Evolutionary conservation across 176 grass and related monocot genomes (phyloP), one percentile per base, ranked within the genome.

Genomic region (Oryza brachyantha): DNA sequence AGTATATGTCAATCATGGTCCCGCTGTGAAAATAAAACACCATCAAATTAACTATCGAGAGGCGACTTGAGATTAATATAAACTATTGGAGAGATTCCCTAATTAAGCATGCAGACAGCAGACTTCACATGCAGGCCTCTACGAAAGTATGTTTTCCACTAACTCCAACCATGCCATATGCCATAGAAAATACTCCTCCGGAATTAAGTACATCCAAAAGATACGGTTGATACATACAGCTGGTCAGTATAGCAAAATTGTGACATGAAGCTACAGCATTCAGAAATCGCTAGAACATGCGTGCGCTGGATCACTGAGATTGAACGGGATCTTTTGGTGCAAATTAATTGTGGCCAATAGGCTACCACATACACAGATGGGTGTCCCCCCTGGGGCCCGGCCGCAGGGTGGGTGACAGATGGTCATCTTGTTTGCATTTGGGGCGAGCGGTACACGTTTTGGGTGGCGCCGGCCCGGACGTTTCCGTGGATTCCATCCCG

Each of bases 311-410:
- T 41, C 42, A 61, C 41, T 16, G 68, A 59, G 34, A 65, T 41
- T 5, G 11, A 29, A 64, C 66, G 72, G 85, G 82, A 87, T 87
- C 85, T 50, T 88, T 73, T 40, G 1, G 27, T 74, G 81, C 80
- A 39, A n/a, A n/a, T n/a, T n/a, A 50, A 84, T 31, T n/a, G 68
- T 68, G 81, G 31, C 39, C 54, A 62, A 28, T 50, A 38, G 39
- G 62, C 61, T 21, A 64, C 48, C 86, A 83, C 86, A 74, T 86
- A 78, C 62, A 69, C 38, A 39, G 4, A 39, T 19, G 19, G 5
- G 40, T 63, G 32, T 68, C 70, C 70, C 50, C 45, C 45, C 45
- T 48, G 45, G 45, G 45, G 45, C n/a, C 64, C 52, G 13, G 73
- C 37, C 37, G 76, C 78, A 70, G 24, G 28, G 7, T n/a, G 3